Percentiles rank a stretch among this genome's conserved stretches.
Evolutionary conservation across 2,329 filamentous ascomycete species (phyloP).

Genomic region (Aureobasidium namibiae): DNA sequence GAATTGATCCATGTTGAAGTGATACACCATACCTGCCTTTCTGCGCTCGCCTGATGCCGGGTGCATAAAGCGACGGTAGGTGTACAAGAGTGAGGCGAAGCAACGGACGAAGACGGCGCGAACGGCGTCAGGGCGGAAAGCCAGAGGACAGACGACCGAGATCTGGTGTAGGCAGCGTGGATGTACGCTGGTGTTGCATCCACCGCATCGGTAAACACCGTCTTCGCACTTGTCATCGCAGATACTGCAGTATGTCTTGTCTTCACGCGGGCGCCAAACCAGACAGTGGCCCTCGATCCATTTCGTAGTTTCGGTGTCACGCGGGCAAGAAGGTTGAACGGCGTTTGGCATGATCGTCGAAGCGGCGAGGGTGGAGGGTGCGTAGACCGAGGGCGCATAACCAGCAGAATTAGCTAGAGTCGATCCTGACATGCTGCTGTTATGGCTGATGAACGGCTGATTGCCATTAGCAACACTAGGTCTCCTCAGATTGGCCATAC

Average conservation of each 20-base stretch:
- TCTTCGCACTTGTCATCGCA: conserved; percentile 70
- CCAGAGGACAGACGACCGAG: conserved; percentile 57
- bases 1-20: conserved; percentile 60
- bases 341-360: conserved; percentile 83
- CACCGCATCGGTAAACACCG: conserved; percentile 65
- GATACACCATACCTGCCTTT: conserved; percentile 53
- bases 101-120: conserved; percentile 61
- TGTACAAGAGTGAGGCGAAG: conserved; percentile 61
- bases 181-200: conserved; percentile 51
- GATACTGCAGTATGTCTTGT: conserved; percentile 56
- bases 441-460: conserved; percentile 61
- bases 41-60: conserved; percentile 53
- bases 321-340: conserved; percentile 58
- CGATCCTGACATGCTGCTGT: conserved; percentile 59
- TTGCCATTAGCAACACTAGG: conserved; percentile 30
- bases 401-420: conserved; percentile 43
- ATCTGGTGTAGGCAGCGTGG: conserved; percentile 52
- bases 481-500: conserved; percentile 57
- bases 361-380: conserved; percentile 75
- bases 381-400: conserved; percentile 77
- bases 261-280: conserved; percentile 54
- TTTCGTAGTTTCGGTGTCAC: conserved; percentile 68
- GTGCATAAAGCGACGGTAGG: conserved; percentile 55
- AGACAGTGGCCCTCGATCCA: conserved; percentile 85
- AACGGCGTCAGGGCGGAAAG: conserved; percentile 59